phyloP scores from a whole-genome alignment of 116 monocot genomes.

The Trichopus zeylanicus region DNA sequence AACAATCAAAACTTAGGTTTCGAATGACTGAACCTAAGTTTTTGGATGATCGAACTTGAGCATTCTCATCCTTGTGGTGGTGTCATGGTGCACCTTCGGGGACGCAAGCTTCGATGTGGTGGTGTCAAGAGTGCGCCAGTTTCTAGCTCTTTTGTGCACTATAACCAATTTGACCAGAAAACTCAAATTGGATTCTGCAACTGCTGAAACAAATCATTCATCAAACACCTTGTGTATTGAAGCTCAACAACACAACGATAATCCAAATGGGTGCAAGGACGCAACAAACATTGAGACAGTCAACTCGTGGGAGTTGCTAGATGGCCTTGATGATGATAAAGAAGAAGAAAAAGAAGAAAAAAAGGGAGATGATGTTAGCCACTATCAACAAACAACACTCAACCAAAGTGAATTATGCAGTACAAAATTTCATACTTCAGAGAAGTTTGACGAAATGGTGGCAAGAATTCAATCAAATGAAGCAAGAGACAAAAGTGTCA shows the following conservation, averaged over 20 bases:
- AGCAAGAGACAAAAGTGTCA: neutral
- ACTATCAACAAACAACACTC: neutral
- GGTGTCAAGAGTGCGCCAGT: constrained; percentile 53
- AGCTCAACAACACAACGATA: neutral
- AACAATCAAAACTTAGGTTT: too few species aligned
- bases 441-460: constrained; percentile 38
- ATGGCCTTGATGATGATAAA: constrained; percentile 25
- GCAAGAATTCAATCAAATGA: neutral
- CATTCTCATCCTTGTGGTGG: too few species aligned
- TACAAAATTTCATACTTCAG: constrained; percentile 25
- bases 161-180: constrained; percentile 12
- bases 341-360: too few species aligned
- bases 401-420: neutral
- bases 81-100: too few species aligned
- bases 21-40: too few species aligned
- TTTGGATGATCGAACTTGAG: too few species aligned
- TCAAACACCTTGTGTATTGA: too few species aligned
- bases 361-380: neutral
- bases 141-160: constrained; percentile 34
- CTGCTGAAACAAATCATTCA: too few species aligned
- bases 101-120: constrained; percentile 76
- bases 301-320: constrained; percentile 35
- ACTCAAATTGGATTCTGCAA: constrained; percentile 7
- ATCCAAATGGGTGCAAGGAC: neutral
- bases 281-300: constrained; percentile 23